These are phyloP conservation scores for Dipteronia dyeriana DNA, from an alignment of 345 rosid genomes.

Conservation along the genomic window DNA sequence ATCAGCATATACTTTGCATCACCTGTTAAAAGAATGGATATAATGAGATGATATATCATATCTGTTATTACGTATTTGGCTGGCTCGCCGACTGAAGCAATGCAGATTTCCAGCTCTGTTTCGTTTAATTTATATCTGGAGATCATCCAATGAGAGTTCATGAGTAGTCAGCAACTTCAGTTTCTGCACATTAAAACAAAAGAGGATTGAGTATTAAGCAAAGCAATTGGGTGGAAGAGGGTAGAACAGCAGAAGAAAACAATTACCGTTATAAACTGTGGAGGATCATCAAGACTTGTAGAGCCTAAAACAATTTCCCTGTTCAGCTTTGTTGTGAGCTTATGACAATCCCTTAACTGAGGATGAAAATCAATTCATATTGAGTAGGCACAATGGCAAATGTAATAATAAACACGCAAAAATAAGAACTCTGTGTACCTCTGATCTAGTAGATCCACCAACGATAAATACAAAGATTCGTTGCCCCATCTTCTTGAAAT, in stretches of 20 bases:
- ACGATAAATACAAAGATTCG: conserved; percentile 90
- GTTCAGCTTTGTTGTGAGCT: conserved; percentile 77
- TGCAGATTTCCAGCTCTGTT: neutral
- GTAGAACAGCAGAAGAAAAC: neutral
- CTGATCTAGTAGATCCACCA: conserved; percentile 97
- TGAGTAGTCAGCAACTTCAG: conserved; percentile 74
- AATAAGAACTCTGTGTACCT: conserved; percentile 50
- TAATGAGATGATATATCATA: neutral
- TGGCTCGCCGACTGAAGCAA: neutral
- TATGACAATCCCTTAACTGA: conserved; percentile 94
- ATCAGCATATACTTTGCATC: neutral
- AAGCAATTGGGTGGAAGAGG: neutral
- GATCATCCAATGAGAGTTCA: conserved; percentile 86
- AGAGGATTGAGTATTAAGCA: neutral
- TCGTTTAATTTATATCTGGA: conserved; percentile 48
- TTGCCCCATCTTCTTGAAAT: conserved; percentile 85
- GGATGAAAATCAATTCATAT: conserved; percentile 15
- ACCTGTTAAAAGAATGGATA: neutral
- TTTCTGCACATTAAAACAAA: conserved; percentile 54
- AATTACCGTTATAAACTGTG: conserved; percentile 84
- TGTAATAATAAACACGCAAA: neutral
- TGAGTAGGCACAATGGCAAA: neutral
- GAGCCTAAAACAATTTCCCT: conserved; percentile 95
- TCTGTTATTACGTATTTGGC: neutral
- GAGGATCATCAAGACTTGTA: conserved; percentile 92